Percentiles rank a stretch among this genome's conserved stretches.
Conservation (phyloP, 139 green algal species). For the Ulvella scutata region DNA sequence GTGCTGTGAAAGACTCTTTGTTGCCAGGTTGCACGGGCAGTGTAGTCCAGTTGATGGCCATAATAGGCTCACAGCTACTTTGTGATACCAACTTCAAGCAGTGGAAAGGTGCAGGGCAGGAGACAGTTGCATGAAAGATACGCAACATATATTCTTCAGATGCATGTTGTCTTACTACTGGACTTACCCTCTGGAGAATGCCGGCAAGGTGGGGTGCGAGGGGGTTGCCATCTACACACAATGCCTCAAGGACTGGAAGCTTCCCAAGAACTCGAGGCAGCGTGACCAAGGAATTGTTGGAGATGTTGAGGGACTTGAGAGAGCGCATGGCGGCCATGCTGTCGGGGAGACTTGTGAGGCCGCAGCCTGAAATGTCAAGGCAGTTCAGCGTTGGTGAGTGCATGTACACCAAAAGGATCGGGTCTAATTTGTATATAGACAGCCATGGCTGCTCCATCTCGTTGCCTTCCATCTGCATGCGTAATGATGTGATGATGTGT, state of each 20-base stretch:
- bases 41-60: no score
- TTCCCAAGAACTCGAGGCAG: not conserved
- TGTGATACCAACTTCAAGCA: no score
- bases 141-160: no score
- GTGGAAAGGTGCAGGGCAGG: no score
- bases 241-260: not conserved
- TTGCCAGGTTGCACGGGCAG: no score
- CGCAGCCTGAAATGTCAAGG: slow-evolving; percentile 22
- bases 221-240: not conserved
- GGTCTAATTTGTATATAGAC: slow-evolving; percentile 24
- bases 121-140: no score
- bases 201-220: not conserved
- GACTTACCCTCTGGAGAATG: not conserved
- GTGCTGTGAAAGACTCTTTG: no score
- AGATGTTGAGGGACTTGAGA: not conserved
- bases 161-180: no score
- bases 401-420: slow-evolving; percentile 31
- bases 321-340: not conserved
- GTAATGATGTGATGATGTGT: no score
- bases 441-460: slow-evolving; percentile 10
- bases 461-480: slow-evolving; percentile 33
- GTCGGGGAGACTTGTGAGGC: slow-evolving; percentile 12
- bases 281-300: not conserved
- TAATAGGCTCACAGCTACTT: no score
- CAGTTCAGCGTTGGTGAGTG: slow-evolving; percentile 18